phyloP scores from a whole-genome alignment of 768 basidiomycete genomes.

The Pulveroboletus sp. region DNA sequence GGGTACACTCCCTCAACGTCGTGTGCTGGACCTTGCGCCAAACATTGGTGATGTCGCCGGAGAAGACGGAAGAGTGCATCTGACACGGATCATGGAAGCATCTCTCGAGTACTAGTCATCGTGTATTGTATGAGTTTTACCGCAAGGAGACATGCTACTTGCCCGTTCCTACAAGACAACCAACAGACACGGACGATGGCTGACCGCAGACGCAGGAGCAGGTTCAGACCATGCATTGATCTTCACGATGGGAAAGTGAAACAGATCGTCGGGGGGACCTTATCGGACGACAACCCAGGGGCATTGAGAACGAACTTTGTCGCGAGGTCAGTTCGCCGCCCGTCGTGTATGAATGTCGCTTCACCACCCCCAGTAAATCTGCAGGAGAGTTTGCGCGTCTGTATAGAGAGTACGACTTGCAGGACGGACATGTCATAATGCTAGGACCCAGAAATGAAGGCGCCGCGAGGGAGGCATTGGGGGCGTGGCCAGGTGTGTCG shows the following conservation, averaged over 20 bases:
- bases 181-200: conserved; percentile 13
- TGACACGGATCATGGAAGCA: conserved; percentile 73
- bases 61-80: conserved; percentile 77
- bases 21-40: conserved; percentile 91
- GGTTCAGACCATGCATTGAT: conserved; percentile 94
- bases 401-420: conserved; percentile 63
- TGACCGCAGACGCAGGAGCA: conserved; percentile 31
- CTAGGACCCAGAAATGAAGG: conserved; percentile 85
- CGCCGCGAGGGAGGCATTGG: conserved; percentile 81
- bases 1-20: conserved; percentile 86
- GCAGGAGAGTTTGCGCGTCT: conserved; percentile 75
- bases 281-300: conserved; percentile 61
- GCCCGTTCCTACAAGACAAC: neutral
- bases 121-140: conserved; percentile 2
- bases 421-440: conserved; percentile 95
- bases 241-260: conserved; percentile 94
- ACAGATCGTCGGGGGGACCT: conserved; percentile 94
- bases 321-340: conserved; percentile 52
- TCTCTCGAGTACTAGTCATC: conserved; percentile 64
- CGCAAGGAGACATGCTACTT: neutral
- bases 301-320: conserved; percentile 85
- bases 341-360: neutral
- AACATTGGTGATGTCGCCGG: conserved; percentile 80
- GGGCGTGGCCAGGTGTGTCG: conserved; percentile 70
- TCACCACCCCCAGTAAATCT: conserved; percentile 51